These are phyloP conservation scores for Miscanthus lutarioriparius DNA, from an alignment of 176 grass and related monocot species.

Conservation along the genomic window DNA sequence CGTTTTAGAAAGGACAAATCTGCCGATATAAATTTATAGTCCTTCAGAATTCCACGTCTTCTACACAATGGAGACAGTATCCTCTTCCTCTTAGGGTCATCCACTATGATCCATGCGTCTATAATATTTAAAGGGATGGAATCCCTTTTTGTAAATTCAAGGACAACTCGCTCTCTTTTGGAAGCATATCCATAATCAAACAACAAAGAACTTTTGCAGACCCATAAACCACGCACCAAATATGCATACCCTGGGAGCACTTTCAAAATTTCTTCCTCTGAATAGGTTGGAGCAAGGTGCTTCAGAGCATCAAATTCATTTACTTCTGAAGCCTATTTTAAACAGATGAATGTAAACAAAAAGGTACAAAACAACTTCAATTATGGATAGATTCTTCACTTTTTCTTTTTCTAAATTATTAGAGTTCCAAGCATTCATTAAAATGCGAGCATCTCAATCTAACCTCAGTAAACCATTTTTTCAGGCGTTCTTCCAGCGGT, in stretches of 20 bases:
- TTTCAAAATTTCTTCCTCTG: conserved; percentile 51
- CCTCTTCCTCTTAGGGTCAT: neutral
- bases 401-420: neutral
- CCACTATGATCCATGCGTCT: neutral
- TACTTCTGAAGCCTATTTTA: conserved; percentile 54
- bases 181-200: conserved; percentile 46
- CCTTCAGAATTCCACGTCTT: conserved; percentile 40
- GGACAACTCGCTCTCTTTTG: conserved; percentile 56
- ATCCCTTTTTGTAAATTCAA: conserved; percentile 56
- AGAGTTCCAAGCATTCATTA: neutral
- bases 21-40: conserved; percentile 60
- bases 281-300: conserved; percentile 65
- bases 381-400: neutral
- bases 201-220: conserved; percentile 70
- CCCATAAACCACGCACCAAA: conserved; percentile 79
- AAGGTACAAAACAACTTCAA: neutral
- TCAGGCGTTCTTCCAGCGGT: conserved; percentile 59
- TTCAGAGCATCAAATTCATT: conserved; percentile 63
- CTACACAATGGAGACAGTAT: conserved; percentile 51
- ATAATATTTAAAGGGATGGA: conserved; percentile 27
- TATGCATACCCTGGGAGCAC: conserved; percentile 50
- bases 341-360: neutral
- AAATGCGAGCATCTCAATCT: conserved; percentile 14
- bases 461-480: conserved; percentile 76
- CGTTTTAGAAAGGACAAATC: conserved; percentile 59